Evolutionary conservation across 2,329 filamentous ascomycete genomes (phyloP).

Genomic region (Pseudocercospora musae): DNA sequence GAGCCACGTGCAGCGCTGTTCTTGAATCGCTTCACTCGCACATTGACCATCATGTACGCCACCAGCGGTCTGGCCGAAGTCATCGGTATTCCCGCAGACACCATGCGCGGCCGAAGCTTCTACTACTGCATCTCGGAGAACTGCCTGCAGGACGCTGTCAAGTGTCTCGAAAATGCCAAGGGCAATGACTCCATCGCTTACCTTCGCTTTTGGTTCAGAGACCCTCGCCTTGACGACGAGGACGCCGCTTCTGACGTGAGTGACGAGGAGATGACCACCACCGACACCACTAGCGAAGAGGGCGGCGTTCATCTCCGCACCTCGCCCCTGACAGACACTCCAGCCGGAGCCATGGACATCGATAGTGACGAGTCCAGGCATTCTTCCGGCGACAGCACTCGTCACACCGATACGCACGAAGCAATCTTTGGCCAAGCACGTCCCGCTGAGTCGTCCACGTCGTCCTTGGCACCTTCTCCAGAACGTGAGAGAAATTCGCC

Average conservation of each 20-base stretch:
- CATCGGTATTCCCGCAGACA: slow-evolving; percentile 66
- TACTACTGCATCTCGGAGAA: slow-evolving; percentile 81
- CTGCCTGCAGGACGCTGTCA: slow-evolving; percentile 71
- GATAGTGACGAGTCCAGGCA: slow-evolving; percentile 33
- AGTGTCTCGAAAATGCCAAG: slow-evolving; percentile 79
- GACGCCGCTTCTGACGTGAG: slow-evolving; percentile 36
- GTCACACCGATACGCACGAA: slow-evolving; percentile 40
- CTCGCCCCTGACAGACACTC: slow-evolving; percentile 26
- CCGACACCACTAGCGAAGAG: slow-evolving; percentile 46
- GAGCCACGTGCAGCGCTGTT: slow-evolving; percentile 83
- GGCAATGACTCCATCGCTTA: slow-evolving; percentile 90
- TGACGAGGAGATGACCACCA: slow-evolving; percentile 47
- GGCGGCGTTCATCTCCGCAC: slow-evolving; percentile 48
- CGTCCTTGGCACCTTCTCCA: slow-evolving; percentile 33
- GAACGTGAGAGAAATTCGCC: slow-evolving; percentile 22
- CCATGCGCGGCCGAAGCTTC: slow-evolving; percentile 74
- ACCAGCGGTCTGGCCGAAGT: slow-evolving; percentile 74
- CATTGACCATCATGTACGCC: slow-evolving; percentile 80
- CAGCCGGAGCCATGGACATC: slow-evolving; percentile 17
- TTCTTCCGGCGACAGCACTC: slow-evolving; percentile 47
- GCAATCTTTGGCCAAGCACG: slow-evolving; percentile 44
- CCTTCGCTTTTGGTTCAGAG: slow-evolving; percentile 77
- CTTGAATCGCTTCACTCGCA: slow-evolving; percentile 79
- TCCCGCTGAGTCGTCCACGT: slow-evolving; percentile 37
- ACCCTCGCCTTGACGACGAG: slow-evolving; percentile 58